Evolutionary conservation across 2,329 filamentous ascomycete genomes (phyloP).

Genomic region (Dichotomopilus funicola): DNA sequence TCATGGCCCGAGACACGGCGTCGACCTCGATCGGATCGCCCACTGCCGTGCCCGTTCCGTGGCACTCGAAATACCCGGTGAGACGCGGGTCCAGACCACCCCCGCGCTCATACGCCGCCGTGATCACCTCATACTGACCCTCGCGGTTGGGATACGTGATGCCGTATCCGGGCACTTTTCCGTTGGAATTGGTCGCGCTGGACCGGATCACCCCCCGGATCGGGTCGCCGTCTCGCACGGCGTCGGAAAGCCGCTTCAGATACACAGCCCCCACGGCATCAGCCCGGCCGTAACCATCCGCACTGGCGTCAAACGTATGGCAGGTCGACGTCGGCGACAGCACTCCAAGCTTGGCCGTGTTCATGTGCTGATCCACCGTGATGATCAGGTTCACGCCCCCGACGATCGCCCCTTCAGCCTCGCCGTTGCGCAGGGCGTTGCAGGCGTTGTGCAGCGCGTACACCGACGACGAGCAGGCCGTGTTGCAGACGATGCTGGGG

Average conservation of each 20-base stretch:
- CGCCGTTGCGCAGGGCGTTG: not conserved
- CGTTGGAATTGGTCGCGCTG: slow-evolving; percentile 25
- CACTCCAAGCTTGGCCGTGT: not conserved
- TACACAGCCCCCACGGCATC: slow-evolving; percentile 9
- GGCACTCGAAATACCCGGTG: slow-evolving; percentile 13
- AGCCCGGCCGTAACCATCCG: slow-evolving; percentile 24
- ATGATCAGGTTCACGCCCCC: not conserved
- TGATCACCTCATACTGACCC: slow-evolving; percentile 7
- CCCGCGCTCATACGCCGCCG: not conserved
- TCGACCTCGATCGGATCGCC: slow-evolving; percentile 37
- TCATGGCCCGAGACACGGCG: slow-evolving; percentile 28
- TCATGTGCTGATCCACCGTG: not conserved
- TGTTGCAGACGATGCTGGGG: not conserved
- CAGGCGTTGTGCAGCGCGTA: not conserved
- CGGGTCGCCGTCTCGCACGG: slow-evolving; percentile 23
- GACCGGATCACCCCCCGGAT: slow-evolving; percentile 25
- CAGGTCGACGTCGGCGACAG: slow-evolving; percentile 12
- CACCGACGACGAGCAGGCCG: not conserved
- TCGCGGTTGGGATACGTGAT: slow-evolving; percentile 24
- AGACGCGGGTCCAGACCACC: not conserved
- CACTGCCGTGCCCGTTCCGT: slow-evolving; percentile 36
- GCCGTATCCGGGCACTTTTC: slow-evolving; percentile 18
- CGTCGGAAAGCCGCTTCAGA: slow-evolving; percentile 23
- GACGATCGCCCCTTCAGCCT: not conserved
- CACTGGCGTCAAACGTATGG: slow-evolving; percentile 25